phyloP scores from a whole-genome alignment of 1,284 basidiomycete genomes.

The Ustilago curta region DNA sequence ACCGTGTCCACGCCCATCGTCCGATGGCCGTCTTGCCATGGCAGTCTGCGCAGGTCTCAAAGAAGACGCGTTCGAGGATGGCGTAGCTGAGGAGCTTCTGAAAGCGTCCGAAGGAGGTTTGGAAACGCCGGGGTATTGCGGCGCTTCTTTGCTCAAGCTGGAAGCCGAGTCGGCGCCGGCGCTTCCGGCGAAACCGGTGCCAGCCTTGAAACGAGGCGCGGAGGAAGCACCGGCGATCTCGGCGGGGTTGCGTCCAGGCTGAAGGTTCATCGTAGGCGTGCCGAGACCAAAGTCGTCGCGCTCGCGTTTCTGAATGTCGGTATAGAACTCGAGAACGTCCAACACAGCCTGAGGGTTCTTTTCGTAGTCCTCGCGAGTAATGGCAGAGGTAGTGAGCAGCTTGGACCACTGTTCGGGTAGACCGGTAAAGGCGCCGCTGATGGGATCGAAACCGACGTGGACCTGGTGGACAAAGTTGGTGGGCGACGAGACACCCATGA shows the following conservation, averaged over 20 bases:
- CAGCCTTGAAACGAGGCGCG: slow-evolving; percentile 50
- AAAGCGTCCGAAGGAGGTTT: slow-evolving; percentile 48
- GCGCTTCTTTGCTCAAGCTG: slow-evolving; percentile 37
- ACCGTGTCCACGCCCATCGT: slow-evolving; percentile 36
- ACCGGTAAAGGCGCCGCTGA: slow-evolving; percentile 92
- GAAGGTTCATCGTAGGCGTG: slow-evolving; percentile 65
- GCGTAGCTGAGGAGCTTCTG: slow-evolving; percentile 21
- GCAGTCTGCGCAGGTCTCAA: slow-evolving; percentile 30
- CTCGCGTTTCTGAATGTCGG: slow-evolving; percentile 93
- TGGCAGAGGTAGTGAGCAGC: slow-evolving; percentile 92
- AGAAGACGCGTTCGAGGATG: slow-evolving; percentile 18
- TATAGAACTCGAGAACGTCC: slow-evolving; percentile 98
- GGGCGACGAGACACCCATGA: slow-evolving; percentile 91
- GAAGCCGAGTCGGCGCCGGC: slow-evolving; percentile 33
- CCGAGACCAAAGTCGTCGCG: slow-evolving; percentile 76
- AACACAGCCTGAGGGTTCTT: slow-evolving; percentile 96
- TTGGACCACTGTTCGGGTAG: slow-evolving; percentile 97
- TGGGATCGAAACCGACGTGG: slow-evolving; percentile 95
- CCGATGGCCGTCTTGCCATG: slow-evolving; percentile 37
- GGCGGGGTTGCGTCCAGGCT: slow-evolving; percentile 57
- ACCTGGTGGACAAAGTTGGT: slow-evolving; percentile 99
- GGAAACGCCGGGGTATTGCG: slow-evolving; percentile 26
- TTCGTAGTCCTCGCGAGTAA: slow-evolving; percentile 96
- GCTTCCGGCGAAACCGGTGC: slow-evolving; percentile 55
- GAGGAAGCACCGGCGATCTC: slow-evolving; percentile 37